phyloP scores from a whole-genome alignment of 257 asterid genomes.

The Fraxinus anomala region DNA sequence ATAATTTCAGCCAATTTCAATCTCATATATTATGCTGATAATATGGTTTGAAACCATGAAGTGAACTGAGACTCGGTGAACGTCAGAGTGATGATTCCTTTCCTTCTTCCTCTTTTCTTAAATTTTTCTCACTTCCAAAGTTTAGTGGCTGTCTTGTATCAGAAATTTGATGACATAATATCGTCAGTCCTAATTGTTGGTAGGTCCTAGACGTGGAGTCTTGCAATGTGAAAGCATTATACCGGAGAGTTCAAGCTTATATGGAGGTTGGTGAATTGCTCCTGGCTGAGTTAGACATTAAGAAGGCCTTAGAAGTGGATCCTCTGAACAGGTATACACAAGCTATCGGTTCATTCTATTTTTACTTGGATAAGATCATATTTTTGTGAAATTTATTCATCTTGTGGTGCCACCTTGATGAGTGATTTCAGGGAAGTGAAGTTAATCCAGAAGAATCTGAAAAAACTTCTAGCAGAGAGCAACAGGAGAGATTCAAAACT shows the following conservation, averaged over 20 bases:
- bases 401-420: neutral
- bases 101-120: neutral
- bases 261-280: constrained; percentile 42
- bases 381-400: neutral
- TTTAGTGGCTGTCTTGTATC: constrained; percentile 13
- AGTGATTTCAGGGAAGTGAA: constrained; percentile 60
- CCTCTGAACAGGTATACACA: constrained; percentile 41
- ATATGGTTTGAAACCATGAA: neutral
- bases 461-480: constrained; percentile 54
- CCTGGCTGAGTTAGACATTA: constrained; percentile 50
- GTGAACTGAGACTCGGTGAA: neutral
- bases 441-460: constrained; percentile 51
- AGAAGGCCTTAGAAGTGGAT: constrained; percentile 45
- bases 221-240: constrained; percentile 53
- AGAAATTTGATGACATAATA: neutral
- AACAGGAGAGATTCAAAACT: constrained; percentile 60
- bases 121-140: neutral
- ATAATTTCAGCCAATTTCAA: too few species aligned
- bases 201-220: constrained; percentile 62
- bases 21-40: neutral
- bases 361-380: neutral
- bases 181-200: neutral
- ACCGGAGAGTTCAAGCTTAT: constrained; percentile 52
- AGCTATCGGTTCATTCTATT: neutral
- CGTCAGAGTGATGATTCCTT: neutral